Conservation (phyloP, 1,284 basidiomycete species). For the Cutaneotrichosporon cyanovorans region DNA sequence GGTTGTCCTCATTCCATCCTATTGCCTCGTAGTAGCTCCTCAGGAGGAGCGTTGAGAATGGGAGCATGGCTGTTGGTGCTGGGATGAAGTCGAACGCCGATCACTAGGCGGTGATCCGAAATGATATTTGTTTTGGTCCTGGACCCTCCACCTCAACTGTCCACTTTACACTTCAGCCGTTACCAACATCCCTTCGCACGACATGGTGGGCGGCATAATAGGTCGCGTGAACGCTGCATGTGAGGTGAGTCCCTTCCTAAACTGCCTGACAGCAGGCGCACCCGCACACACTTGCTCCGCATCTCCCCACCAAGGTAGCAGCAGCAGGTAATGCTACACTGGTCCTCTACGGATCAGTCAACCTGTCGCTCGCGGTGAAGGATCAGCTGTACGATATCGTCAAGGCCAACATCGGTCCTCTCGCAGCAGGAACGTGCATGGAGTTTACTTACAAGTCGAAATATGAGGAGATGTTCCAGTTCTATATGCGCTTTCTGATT, state of each 20-base stretch:
- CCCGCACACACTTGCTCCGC: constrained; percentile 14
- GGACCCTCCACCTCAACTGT: background rate
- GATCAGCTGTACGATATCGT: constrained; percentile 29
- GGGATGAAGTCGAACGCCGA: background rate
- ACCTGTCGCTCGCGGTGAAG: constrained; percentile 8
- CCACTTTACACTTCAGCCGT: background rate
- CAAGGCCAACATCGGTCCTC: constrained; percentile 30
- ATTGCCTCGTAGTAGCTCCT: constrained; percentile 82
- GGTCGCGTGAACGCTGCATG: constrained; percentile 17
- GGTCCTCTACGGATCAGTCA: constrained; percentile 9
- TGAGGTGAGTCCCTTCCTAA: constrained; percentile 9
- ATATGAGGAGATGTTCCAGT: constrained; percentile 39
- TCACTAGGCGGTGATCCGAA: background rate
- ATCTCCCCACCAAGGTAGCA: constrained; percentile 11
- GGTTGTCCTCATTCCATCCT: constrained; percentile 93
- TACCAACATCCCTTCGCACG: background rate
- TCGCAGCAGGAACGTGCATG: constrained; percentile 26
- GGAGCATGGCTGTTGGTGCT: constrained; percentile 25
- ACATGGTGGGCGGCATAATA: constrained; percentile 26
- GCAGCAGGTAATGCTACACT: constrained; percentile 4
- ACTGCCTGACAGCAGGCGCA: background rate
- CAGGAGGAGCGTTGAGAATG: constrained; percentile 76
- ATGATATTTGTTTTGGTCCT: constrained; percentile 1
- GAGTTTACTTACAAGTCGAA: constrained; percentile 24
- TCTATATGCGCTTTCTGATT: constrained; percentile 28